These are phyloP conservation scores for Knoxia roxburghii DNA, from an alignment of 257 asterid species.

Conservation along the genomic window DNA sequence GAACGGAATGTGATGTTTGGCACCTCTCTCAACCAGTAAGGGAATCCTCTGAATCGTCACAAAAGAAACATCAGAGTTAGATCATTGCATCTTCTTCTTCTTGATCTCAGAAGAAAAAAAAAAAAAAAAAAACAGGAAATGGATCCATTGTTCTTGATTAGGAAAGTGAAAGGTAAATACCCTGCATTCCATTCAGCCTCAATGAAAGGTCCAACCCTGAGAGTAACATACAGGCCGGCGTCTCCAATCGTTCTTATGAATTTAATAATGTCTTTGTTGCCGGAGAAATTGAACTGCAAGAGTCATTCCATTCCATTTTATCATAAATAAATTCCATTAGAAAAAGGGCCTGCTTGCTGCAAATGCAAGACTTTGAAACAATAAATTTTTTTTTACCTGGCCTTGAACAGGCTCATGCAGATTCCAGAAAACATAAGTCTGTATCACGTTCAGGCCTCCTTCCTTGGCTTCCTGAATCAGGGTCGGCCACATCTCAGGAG, in stretches of 20 bases:
- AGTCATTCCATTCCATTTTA: too few relatives aligned
- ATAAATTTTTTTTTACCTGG: slow-evolving; percentile 42
- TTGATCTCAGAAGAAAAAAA: too few relatives aligned
- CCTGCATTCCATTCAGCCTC: slow-evolving; percentile 97
- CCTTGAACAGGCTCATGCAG: slow-evolving; percentile 80
- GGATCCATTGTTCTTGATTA: too few relatives aligned
- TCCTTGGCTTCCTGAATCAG: slow-evolving; percentile 54
- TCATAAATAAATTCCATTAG: too few relatives aligned
- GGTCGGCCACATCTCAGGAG: slow-evolving; percentile 88
- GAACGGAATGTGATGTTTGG: slow-evolving; percentile 76
- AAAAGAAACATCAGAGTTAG: background rate
- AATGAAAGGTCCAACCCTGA: slow-evolving; percentile 83
- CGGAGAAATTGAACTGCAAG: slow-evolving; percentile 60
- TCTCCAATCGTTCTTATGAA: slow-evolving; percentile 60
- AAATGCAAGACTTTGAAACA: too few relatives aligned
- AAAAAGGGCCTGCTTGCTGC: too few relatives aligned
- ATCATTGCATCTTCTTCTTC: too few relatives aligned
- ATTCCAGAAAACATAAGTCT: slow-evolving; percentile 91
- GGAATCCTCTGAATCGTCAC: slow-evolving; percentile 60
- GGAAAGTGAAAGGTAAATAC: slow-evolving; percentile 24
- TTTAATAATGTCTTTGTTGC: slow-evolving; percentile 58
- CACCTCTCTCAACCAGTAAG: slow-evolving; percentile 74
- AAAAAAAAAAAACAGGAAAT: too few relatives aligned
- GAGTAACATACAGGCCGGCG: slow-evolving; percentile 71
- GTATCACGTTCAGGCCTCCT: slow-evolving; percentile 72